Base-by-base conservation (phyloP, 2,329 filamentous ascomycete genomes). In the Cladosporium sp. region DNA sequence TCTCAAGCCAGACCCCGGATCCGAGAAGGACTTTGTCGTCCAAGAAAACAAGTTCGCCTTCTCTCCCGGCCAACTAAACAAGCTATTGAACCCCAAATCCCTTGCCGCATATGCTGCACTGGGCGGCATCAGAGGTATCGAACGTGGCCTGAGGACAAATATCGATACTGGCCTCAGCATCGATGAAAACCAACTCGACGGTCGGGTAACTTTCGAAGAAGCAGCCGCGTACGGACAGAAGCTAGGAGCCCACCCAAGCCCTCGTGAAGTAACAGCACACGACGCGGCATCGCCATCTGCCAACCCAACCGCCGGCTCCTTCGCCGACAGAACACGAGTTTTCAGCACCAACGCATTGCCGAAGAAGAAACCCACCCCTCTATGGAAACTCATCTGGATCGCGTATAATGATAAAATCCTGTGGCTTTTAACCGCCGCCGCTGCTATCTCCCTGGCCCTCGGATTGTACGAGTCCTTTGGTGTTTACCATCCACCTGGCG, bases 41-140 rank as follows among this genome's bases (percentile, higher is more conserved):
- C 77, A 85, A 5, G 76, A 89, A 65, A 95, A 93, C 66, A 85
- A 85, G 0, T 96, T 96, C 63, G 90, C 89, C 15, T 96, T 89
- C 65, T 82, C 84, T 1, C 84, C 84, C 7, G 90, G 91, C 8
- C 85, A 95, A 63, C 75, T 96, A 55, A 85, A 84, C 55, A 92
- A 92, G 69, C 72, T 93, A 7, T 74, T 90, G 44, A 91, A 91
- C 56, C 88, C 88, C 0, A 93, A 93, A 70, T 90, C 79, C 58
- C 73, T 88, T 53, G 75, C 80, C 22, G 88, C 87, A 3, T 89
- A 91, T 55, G 82, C 85, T 58, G 86, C 86, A 5, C 69, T 93
- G 2, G 88, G 88, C 50, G 88, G 88, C 42, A 66, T 92, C 5
- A 73, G 71, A 7, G 88, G 88, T 2, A 66, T 93, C 17, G 86